Evolutionary conservation across 192 early-diverging fungal genomes (phyloP), one percentile per base, ranked within the genome.

Genomic region (Coemansia sp.): DNA sequence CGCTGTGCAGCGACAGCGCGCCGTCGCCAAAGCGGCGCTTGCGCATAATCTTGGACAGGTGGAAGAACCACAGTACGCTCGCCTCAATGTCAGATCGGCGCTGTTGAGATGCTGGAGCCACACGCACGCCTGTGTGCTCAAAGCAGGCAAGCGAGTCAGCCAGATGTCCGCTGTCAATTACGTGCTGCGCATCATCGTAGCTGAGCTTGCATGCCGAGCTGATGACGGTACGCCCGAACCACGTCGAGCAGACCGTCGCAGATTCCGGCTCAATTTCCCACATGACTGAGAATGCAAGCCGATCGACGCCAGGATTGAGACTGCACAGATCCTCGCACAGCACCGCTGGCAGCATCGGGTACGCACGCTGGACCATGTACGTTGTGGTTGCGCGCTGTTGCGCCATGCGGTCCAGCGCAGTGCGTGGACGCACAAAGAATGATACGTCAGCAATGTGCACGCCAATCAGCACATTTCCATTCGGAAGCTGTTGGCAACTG

Each of bases 401-500:
- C 0, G 97, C 97, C 65, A 97, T 91, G 51, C 78, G 68, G 74
- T 99, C 95, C 83, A 99, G 83, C 9, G 89, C 84, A 23, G 89
- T 89, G 20, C 82, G 77, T 5, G 87, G 85, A 31, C 82, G 84
- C 28, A 99, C 94, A 87, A 99, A 99, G 66, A 91, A 87, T 3
- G 93, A 91, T 9, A 97, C 95, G 80, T 99, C 97, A 21, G 97
- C 97, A 84, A 99, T 99, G 69, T 99, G 89, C 48, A 90, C 88
- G 14, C 89, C 88, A 11, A 74, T 23, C 37, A 69, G 66, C 28
- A 77, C 46, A 25, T 74, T 74, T 6, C 72, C 74, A 50, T 73
- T 74, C 17, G 75, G 75, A 42, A 84, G 62, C 40, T 6, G 10
- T 28, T 65, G 62, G 59, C 62, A 83, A 23, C 68, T 68, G 63